Conservation (phyloP, 108 stramenopile species). For the Phaeodactylum tricornutum region DNA sequence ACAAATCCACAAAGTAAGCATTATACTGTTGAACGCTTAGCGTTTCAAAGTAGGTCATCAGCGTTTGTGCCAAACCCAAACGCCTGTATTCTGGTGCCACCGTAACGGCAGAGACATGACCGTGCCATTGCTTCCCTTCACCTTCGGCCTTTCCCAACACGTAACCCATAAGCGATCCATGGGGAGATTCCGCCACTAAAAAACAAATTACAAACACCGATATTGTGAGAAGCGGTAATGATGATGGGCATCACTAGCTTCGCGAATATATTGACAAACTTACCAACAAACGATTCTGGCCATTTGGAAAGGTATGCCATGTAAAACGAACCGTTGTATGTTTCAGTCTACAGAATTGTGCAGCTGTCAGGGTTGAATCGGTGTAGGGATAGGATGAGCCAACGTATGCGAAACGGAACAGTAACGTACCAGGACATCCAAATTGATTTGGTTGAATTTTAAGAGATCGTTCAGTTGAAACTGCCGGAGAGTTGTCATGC, state of each 20-base stretch:
- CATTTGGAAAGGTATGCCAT: constrained; percentile 87
- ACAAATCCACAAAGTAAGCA: constrained; percentile 98
- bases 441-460: constrained; percentile 96
- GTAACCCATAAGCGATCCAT: constrained; percentile 77
- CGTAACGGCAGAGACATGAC: constrained; percentile 97
- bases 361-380: too few relatives aligned
- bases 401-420: too few relatives aligned
- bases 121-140: constrained; percentile 91
- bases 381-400: too few relatives aligned
- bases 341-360: too few relatives aligned
- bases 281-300: constrained; percentile 88
- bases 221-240: not conserved
- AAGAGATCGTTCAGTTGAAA: constrained; percentile 91
- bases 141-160: constrained; percentile 91
- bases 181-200: constrained; percentile 63
- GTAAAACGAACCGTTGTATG: constrained; percentile 84
- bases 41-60: constrained; percentile 93
- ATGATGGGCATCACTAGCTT: too few relatives aligned
- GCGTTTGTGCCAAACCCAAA: constrained; percentile 78
- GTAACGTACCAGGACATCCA: constrained; percentile 79
- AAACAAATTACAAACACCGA: not conserved
- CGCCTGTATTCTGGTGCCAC: constrained; percentile 88
- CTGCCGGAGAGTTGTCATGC: constrained; percentile 84
- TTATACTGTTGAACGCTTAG: constrained; percentile 62
- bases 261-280: too few relatives aligned